Percentiles rank a stretch among this genome's conserved stretches.
Conservation (phyloP, 192 early-diverging fungal genomes). For the Chytriomyces sp. region DNA sequence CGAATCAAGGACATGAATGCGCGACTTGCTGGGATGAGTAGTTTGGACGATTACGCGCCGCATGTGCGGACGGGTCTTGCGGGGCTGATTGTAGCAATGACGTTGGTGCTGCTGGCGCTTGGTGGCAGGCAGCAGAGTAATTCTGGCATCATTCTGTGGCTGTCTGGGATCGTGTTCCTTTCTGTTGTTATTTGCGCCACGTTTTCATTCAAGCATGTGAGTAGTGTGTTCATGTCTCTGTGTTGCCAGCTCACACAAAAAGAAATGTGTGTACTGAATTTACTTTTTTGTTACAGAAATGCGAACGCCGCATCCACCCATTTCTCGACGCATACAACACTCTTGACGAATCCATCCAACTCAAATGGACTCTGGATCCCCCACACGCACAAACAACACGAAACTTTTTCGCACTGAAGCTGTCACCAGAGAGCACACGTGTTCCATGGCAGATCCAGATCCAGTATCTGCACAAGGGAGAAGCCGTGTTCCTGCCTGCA, state of each 20-base stretch:
- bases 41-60: background rate
- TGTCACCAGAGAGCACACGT: background rate
- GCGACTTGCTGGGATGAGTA: no score
- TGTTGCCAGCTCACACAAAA: no score
- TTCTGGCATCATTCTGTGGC: background rate
- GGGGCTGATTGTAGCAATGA: background rate
- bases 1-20: no score
- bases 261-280: background rate
- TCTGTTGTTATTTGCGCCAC: background rate
- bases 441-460: background rate
- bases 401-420: background rate
- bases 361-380: background rate
- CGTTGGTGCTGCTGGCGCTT: background rate
- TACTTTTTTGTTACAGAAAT: background rate
- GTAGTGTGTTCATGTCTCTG: background rate
- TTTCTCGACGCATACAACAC: background rate
- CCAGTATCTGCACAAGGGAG: background rate
- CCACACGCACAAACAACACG: background rate
- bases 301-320: background rate
- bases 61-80: background rate
- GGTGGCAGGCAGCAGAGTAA: background rate
- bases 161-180: background rate
- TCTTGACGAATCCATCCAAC: background rate
- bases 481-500: conserved; percentile 3
- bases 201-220: background rate